Conservation (phyloP, 2,329 filamentous ascomycete species). For the Myriosclerotinia scirpicola region DNA sequence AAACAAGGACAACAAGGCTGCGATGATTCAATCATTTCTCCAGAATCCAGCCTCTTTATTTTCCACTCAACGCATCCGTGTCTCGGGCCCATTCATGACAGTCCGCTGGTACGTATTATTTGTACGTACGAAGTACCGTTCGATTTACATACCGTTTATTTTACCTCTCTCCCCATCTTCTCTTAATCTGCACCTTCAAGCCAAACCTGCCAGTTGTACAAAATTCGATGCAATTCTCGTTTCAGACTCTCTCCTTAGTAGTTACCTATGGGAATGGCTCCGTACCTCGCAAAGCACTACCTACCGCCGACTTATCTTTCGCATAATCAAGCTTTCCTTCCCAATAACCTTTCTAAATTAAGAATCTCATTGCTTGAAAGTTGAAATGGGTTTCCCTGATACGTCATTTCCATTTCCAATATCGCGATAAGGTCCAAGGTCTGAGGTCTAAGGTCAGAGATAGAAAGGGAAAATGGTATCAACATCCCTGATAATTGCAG, state of each 20-base stretch:
- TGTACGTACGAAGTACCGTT: no score
- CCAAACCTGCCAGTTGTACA: conserved; percentile 16
- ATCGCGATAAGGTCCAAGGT: neutral
- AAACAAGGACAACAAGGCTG: no score
- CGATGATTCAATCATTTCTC: no score
- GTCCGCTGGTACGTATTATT: no score
- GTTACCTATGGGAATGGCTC: neutral
- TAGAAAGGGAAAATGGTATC: neutral
- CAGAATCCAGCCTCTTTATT: no score
- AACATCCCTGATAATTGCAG: conserved; percentile 12
- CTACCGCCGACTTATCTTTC: neutral
- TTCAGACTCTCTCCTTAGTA: conserved; percentile 1
- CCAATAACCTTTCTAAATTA: neutral
- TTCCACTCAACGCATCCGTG: neutral
- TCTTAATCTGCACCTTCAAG: neutral
- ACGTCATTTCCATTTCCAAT: conserved; percentile 2
- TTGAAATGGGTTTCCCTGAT: neutral
- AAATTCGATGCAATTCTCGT: neutral
- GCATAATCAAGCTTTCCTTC: neutral
- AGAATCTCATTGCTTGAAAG: neutral
- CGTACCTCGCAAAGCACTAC: neutral
- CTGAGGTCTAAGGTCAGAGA: neutral
- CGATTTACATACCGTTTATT: neutral
- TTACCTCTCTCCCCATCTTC: neutral
- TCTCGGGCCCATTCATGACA: conserved; percentile 2